Evolutionary conservation across 1,284 basidiomycete genomes (phyloP).

Genomic region (Sanghuangporus baumii): DNA sequence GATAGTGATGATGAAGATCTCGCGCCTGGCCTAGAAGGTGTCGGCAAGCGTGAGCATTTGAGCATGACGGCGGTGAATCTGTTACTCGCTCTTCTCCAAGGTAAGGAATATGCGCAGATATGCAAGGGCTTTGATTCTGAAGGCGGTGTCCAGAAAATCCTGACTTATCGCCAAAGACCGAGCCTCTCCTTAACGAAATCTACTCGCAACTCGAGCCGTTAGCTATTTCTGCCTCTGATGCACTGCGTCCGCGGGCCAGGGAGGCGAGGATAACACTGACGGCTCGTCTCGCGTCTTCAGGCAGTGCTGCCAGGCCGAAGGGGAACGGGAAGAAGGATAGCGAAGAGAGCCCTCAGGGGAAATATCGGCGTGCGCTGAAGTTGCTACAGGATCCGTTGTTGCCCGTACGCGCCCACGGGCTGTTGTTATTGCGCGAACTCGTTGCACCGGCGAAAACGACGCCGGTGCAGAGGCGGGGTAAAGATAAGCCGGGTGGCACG

Average conservation of each 20-base stretch:
- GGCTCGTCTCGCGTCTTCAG: slow-evolving; percentile 52
- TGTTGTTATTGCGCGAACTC: slow-evolving; percentile 77
- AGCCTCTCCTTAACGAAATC: slow-evolving; percentile 67
- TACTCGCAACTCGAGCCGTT: slow-evolving; percentile 59
- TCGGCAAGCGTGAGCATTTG: slow-evolving; percentile 56
- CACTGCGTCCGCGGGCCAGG: slow-evolving; percentile 54
- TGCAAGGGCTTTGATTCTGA: neutral
- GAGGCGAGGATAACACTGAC: slow-evolving; percentile 82
- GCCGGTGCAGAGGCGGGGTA: neutral
- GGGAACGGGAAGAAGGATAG: slow-evolving; percentile 21
- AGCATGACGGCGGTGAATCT: slow-evolving; percentile 72
- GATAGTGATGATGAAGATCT: slow-evolving; percentile 61
- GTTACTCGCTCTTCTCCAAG: slow-evolving; percentile 78
- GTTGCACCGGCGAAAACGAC: slow-evolving; percentile 38
- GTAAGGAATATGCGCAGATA: slow-evolving; percentile 33
- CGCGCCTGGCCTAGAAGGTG: slow-evolving; percentile 28
- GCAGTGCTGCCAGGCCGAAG: slow-evolving; percentile 22
- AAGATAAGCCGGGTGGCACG: neutral
- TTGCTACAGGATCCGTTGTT: slow-evolving; percentile 89
- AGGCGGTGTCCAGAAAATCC: slow-evolving; percentile 52
- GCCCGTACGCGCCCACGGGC: slow-evolving; percentile 93
- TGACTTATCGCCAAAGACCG: slow-evolving; percentile 53
- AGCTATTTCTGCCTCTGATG: slow-evolving; percentile 38
- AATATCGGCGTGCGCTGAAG: slow-evolving; percentile 84
- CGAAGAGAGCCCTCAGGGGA: slow-evolving; percentile 44